Percentiles rank a stretch among this genome's conserved stretches.
These are phyloP conservation scores for Chlamydomonas urium DNA, from an alignment of 139 green algal species.

Conservation along the genomic window DNA sequence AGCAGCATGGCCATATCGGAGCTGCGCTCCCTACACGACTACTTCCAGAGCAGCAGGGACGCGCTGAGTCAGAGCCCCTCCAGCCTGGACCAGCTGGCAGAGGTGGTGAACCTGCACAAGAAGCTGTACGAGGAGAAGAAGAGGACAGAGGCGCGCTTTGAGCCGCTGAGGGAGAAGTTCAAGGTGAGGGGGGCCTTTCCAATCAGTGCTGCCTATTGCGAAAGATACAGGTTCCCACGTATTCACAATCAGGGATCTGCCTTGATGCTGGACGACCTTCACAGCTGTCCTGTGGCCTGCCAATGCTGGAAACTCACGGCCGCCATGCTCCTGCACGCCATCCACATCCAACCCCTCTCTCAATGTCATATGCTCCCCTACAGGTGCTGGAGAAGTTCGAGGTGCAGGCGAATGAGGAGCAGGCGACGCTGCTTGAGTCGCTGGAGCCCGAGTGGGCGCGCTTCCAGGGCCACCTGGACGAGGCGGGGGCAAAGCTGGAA, in stretches of 20 bases:
- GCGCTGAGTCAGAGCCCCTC: neutral
- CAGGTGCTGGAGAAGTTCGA: conserved; percentile 71
- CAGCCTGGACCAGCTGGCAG: conserved; percentile 71
- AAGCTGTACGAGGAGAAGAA: conserved; percentile 54
- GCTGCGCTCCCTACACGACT: conserved; percentile 30
- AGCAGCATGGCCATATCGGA: conserved; percentile 55
- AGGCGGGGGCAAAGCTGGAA: conserved; percentile 56
- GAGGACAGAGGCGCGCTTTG: conserved; percentile 53
- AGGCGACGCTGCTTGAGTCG: conserved; percentile 55
- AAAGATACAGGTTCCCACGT: too few relatives aligned
- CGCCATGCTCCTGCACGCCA: neutral
- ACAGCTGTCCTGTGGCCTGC: too few relatives aligned
- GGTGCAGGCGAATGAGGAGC: conserved; percentile 55
- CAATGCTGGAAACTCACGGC: too few relatives aligned
- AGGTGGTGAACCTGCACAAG: conserved; percentile 63
- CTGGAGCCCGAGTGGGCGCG: conserved; percentile 52
- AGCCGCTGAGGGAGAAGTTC: conserved; percentile 71
- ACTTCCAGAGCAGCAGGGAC: neutral
- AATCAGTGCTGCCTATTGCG: too few relatives aligned
- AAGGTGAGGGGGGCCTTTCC: too few relatives aligned
- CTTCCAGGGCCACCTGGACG: conserved; percentile 63
- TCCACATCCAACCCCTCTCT: neutral
- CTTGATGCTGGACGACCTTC: too few relatives aligned
- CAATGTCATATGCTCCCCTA: too few relatives aligned
- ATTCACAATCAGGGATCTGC: too few relatives aligned